Percentiles rank a stretch among this genome's conserved stretches.
Evolutionary conservation across 805 yeast species (phyloP).

Genomic region (Kuraishia floccosa): DNA sequence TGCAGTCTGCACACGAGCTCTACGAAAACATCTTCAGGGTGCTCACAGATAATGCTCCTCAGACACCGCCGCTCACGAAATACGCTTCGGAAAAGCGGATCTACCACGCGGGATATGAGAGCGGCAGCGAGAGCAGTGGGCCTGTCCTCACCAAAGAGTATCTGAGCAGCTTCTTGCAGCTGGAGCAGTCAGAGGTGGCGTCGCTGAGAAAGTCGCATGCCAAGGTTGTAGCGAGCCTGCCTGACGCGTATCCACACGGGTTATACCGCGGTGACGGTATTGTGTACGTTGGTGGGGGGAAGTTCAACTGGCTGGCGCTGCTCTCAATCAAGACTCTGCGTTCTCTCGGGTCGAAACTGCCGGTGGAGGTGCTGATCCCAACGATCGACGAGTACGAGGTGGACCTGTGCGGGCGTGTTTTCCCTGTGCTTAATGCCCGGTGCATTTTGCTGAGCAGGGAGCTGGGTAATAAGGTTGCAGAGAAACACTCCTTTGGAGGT

Average conservation of each 20-base stretch:
- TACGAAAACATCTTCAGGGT: constrained; percentile 29
- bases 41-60: constrained; percentile 27
- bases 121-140: constrained; percentile 8
- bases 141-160: constrained; percentile 4
- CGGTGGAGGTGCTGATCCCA: constrained; percentile 78
- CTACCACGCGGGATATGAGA: constrained; percentile 43
- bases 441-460: constrained; percentile 47
- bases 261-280: constrained; percentile 45
- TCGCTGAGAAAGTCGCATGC: constrained; percentile 38
- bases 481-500: constrained; percentile 37
- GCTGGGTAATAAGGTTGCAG: constrained; percentile 10
- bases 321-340: constrained; percentile 53
- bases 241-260: constrained; percentile 25
- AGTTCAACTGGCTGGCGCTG: constrained; percentile 57
- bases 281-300: constrained; percentile 72
- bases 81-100: constrained; percentile 36
- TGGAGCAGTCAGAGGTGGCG: constrained; percentile 16
- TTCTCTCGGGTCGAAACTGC: constrained; percentile 50
- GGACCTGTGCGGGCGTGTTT: constrained; percentile 47
- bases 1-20: constrained; percentile 26
- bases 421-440: constrained; percentile 49
- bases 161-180: constrained; percentile 2
- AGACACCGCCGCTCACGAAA: constrained; percentile 24
- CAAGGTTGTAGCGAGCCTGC: constrained; percentile 31
- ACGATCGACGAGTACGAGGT: constrained; percentile 56